phyloP scores from a whole-genome alignment of 2,329 filamentous ascomycete species.

The Ophiocordyceps camponoti-saundersi region DNA sequence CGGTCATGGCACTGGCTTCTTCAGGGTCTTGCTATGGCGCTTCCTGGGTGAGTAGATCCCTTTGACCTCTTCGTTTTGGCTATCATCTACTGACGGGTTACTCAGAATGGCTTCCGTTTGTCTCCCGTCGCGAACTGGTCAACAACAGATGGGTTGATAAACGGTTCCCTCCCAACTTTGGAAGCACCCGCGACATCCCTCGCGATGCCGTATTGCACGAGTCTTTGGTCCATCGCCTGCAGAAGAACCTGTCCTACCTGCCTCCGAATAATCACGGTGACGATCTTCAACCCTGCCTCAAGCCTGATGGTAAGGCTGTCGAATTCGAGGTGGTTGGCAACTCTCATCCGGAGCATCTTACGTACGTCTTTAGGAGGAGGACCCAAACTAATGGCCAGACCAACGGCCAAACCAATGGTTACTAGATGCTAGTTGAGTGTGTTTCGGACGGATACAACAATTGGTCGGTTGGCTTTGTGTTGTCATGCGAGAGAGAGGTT shows the following conservation, averaged over 20 bases:
- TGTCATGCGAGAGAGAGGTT: too few relatives aligned
- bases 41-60: conserved; percentile 19
- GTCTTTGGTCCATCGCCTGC: conserved; percentile 17
- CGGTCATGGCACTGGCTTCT: conserved; percentile 18
- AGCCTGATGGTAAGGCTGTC: conserved; percentile 4
- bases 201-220: conserved; percentile 20
- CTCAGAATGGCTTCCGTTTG: conserved; percentile 19
- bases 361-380: background rate
- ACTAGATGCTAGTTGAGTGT: too few relatives aligned
- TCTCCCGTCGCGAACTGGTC: conserved; percentile 23
- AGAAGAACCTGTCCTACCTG: conserved; percentile 10
- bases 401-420: background rate
- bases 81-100: background rate
- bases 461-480: too few relatives aligned
- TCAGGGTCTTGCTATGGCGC: conserved; percentile 23
- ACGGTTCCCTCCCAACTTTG: conserved; percentile 20
- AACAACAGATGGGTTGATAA: conserved; percentile 14
- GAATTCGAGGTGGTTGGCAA: background rate
- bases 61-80: too few relatives aligned
- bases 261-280: conserved; percentile 18
- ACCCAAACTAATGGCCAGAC: background rate
- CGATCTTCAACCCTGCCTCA: conserved; percentile 13
- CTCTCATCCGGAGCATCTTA: background rate
- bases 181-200: conserved; percentile 20
- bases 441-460: too few relatives aligned